Conservation (phyloP, 106 monocot genomes). For the Allium sativum region DNA sequence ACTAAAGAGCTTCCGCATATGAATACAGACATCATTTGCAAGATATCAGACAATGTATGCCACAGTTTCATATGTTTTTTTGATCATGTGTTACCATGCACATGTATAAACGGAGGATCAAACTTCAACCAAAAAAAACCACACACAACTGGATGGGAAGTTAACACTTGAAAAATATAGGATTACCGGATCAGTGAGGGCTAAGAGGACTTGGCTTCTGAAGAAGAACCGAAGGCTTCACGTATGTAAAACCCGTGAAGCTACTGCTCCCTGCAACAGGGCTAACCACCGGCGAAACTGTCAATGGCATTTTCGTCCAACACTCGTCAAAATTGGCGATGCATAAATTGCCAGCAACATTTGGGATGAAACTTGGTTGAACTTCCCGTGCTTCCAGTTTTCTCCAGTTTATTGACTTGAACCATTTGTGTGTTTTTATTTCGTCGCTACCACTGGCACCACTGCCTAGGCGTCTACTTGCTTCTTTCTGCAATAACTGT, state of each 20-base stretch:
- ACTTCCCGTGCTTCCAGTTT: slow-evolving; percentile 72
- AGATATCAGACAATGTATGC: too few relatives aligned
- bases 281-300: slow-evolving; percentile 80
- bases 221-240: slow-evolving; percentile 45
- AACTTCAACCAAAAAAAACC: too few relatives aligned
- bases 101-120: too few relatives aligned
- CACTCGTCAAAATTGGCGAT: slow-evolving; percentile 80
- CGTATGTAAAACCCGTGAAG: slow-evolving; percentile 73
- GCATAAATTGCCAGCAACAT: slow-evolving; percentile 59
- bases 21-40: too few relatives aligned
- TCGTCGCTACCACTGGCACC: slow-evolving; percentile 58
- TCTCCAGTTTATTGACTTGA: slow-evolving; percentile 80
- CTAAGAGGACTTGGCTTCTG: slow-evolving; percentile 23
- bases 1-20: too few relatives aligned
- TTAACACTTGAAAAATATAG: too few relatives aligned
- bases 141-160: too few relatives aligned
- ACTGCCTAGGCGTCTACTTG: slow-evolving; percentile 60
- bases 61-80: too few relatives aligned
- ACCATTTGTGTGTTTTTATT: slow-evolving; percentile 96
- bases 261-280: slow-evolving; percentile 50
- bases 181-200: background rate
- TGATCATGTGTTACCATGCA: too few relatives aligned
- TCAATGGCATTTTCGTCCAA: slow-evolving; percentile 61
- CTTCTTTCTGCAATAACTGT: slow-evolving; percentile 91
- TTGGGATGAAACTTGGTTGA: slow-evolving; percentile 66